Conservation (phyloP, 306 rosid genomes). For the Nissolia schottii region DNA sequence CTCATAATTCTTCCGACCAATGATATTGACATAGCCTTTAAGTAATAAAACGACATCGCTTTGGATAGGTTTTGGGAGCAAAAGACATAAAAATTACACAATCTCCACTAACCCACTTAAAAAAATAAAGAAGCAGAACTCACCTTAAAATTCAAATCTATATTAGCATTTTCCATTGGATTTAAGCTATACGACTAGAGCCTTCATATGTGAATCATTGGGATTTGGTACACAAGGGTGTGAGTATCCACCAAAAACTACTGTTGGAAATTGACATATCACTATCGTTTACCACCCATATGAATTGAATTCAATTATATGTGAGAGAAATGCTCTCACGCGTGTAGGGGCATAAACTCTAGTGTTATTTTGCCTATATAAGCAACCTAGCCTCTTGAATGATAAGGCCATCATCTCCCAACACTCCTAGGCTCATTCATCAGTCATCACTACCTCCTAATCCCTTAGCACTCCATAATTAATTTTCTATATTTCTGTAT, state of each 20-base stretch:
- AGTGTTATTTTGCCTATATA: slow-evolving; percentile 31
- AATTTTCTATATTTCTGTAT: background rate
- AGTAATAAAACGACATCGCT: no score
- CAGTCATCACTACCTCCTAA: background rate
- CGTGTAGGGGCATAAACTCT: background rate
- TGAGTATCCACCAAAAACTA: slow-evolving; percentile 23
- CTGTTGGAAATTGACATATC: slow-evolving; percentile 19
- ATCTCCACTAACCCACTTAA: no score
- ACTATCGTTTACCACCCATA: slow-evolving; percentile 13
- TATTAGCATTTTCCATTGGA: no score
- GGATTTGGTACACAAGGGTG: background rate
- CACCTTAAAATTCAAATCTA: no score
- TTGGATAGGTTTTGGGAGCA: no score
- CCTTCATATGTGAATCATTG: background rate
- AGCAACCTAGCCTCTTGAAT: background rate
- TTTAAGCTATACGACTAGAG: no score
- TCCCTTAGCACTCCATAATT: background rate
- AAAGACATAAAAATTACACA: no score
- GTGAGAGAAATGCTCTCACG: slow-evolving; percentile 23
- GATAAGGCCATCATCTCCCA: background rate
- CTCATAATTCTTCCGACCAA: no score
- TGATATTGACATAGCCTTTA: no score
- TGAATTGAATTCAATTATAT: slow-evolving; percentile 27
- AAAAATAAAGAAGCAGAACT: no score
- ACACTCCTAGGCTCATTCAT: background rate